Percentiles rank a stretch among this genome's conserved stretches.
phyloP scores from a whole-genome alignment of 352 stramenopile species.

The Pythium vanterpoolii region DNA sequence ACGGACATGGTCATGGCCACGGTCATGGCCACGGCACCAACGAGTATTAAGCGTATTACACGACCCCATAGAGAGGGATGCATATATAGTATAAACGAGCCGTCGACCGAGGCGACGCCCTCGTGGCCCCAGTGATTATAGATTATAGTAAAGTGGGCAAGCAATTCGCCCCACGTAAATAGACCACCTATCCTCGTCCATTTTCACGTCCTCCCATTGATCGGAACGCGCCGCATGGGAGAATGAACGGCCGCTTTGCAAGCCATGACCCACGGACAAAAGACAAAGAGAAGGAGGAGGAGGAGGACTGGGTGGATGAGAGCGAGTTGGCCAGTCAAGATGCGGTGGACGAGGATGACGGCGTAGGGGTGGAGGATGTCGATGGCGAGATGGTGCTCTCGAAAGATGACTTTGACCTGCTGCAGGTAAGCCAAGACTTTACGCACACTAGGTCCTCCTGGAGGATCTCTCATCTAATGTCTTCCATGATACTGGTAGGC shows the following conservation, averaged over 20 bases:
- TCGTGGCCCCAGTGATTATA: slow-evolving; percentile 1
- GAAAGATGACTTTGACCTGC: slow-evolving; percentile 51
- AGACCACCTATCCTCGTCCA: background rate
- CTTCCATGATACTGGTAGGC: slow-evolving; percentile 10
- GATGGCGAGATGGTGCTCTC: slow-evolving; percentile 44
- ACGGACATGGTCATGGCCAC: too few relatives aligned
- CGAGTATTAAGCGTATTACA: slow-evolving; percentile 1
- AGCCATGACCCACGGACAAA: background rate
- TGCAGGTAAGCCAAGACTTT: slow-evolving; percentile 24
- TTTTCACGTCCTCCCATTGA: background rate
- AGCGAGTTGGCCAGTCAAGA: too few relatives aligned
- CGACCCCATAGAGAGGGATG: slow-evolving; percentile 6
- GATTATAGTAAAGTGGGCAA: slow-evolving; percentile 4
- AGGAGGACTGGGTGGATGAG: slow-evolving; percentile 4
- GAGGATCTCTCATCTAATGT: background rate
- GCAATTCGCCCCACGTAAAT: background rate
- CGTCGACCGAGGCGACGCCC: background rate
- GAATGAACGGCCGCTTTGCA: background rate
- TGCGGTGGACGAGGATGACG: slow-evolving; percentile 6
- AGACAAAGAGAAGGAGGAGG: slow-evolving; percentile 7
- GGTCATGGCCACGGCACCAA: slow-evolving; percentile 7
- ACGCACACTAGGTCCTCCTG: background rate
- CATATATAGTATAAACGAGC: slow-evolving; percentile 5
- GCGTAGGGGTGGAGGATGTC: slow-evolving; percentile 2
- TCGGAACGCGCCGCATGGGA: background rate